Conservation (phyloP, 805 yeast genomes). For the Candida coquimbonensis region DNA sequence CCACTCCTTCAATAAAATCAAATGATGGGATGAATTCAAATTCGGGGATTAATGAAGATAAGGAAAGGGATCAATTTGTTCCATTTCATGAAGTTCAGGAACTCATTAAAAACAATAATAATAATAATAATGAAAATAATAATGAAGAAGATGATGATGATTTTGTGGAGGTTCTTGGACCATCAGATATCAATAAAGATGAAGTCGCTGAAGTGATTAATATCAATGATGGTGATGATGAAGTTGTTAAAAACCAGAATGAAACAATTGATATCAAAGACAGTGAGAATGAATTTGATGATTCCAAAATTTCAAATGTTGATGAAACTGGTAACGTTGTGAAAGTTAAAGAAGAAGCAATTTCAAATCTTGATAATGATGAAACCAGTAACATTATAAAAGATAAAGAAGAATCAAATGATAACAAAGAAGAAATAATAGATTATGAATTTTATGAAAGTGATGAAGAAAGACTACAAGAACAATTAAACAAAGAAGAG, state of each 20-base stretch:
- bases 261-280: not conserved
- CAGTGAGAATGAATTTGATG: not conserved
- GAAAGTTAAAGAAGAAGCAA: not conserved
- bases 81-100: constrained; percentile 44
- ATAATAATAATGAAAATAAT: too few species aligned
- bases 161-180: too few species aligned
- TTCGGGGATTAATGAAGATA: too few species aligned
- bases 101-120: constrained; percentile 12
- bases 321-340: not conserved
- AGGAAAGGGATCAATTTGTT: constrained; percentile 37
- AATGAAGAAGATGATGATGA: not conserved
- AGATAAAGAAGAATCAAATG: not conserved
- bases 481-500: constrained; percentile 63
- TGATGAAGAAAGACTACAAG: constrained; percentile 63
- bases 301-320: not conserved
- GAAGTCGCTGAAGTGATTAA: constrained; percentile 3
- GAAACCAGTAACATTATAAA: not conserved
- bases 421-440: constrained; percentile 16
- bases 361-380: not conserved
- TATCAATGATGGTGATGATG: not conserved
- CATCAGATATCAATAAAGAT: too few species aligned
- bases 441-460: constrained; percentile 70
- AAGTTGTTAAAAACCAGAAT: not conserved
- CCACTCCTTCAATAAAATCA: not conserved
- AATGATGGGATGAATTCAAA: not conserved